Evolutionary conservation across 352 stramenopile species (phyloP).

Genomic region (Heterotrichella gracilis): DNA sequence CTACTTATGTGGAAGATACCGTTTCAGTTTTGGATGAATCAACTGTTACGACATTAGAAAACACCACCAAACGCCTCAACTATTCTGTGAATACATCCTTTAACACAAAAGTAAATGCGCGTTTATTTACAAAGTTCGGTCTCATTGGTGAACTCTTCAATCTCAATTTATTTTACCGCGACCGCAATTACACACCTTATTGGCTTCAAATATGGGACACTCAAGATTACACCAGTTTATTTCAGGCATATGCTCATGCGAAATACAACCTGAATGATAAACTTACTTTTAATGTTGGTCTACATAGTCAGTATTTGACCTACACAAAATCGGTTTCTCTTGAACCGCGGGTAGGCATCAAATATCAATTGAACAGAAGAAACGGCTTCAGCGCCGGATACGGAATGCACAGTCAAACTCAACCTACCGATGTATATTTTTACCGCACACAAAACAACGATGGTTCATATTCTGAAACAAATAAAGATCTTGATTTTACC

Average conservation of each 20-base stretch:
- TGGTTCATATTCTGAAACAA: background rate
- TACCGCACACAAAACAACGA: background rate
- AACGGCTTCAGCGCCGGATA: background rate
- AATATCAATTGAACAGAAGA: background rate
- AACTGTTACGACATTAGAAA: too few species aligned
- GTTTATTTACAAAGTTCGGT: background rate
- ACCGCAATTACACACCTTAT: background rate
- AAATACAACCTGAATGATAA: background rate
- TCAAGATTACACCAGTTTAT: background rate
- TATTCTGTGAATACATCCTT: background rate
- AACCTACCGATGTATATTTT: background rate
- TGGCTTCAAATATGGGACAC: background rate
- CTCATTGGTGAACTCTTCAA: background rate
- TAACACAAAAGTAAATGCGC: background rate
- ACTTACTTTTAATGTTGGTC: background rate
- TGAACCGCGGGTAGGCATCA: background rate
- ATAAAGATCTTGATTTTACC: slow-evolving; percentile 9
- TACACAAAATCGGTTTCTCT: background rate
- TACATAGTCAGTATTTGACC: background rate
- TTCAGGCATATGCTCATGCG: background rate
- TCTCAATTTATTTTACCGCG: background rate
- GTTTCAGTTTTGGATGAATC: too few species aligned
- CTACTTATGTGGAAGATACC: background rate
- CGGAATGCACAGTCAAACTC: background rate
- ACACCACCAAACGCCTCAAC: background rate